These are phyloP conservation scores for Passalora sequoiae DNA, from an alignment of 2,329 filamentous ascomycete species.

Conservation along the genomic window DNA sequence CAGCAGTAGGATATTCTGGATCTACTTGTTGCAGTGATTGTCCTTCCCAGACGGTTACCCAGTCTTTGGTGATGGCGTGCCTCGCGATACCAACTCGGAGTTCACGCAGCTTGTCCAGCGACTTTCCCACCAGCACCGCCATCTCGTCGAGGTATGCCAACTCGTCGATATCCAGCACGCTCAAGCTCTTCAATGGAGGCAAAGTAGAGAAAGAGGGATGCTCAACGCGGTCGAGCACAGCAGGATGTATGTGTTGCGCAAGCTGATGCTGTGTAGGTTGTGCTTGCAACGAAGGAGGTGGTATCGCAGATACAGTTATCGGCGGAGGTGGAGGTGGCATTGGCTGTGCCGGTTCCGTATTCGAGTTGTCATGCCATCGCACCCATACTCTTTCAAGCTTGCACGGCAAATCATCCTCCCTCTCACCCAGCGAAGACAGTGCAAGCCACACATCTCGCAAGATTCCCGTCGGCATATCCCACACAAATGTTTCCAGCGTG, in stretches of 20 bases:
- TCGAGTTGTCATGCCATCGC: conserved; percentile 73
- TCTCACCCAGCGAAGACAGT: conserved; percentile 63
- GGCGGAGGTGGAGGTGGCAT: conserved; percentile 31
- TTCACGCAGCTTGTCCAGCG: conserved; percentile 61
- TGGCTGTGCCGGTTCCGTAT: conserved; percentile 40
- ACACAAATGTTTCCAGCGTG: conserved; percentile 74
- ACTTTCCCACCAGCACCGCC: conserved; percentile 68
- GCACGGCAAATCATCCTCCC: conserved; percentile 55
- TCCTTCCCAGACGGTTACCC: conserved; percentile 60
- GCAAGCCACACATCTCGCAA: conserved; percentile 76
- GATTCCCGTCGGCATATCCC: conserved; percentile 86
- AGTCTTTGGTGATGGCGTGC: conserved; percentile 49
- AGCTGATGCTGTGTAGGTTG: conserved; percentile 16
- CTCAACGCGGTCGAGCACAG: conserved; percentile 55
- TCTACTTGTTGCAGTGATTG: conserved; percentile 60
- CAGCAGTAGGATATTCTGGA: conserved; percentile 51
- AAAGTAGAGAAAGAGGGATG: conserved; percentile 76
- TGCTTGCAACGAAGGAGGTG: conserved; percentile 9
- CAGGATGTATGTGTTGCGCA: conserved; percentile 20
- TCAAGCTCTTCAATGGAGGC: conserved; percentile 67
- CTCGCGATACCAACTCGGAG: conserved; percentile 67
- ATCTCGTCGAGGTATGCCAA: conserved; percentile 79
- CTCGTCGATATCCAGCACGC: conserved; percentile 76
- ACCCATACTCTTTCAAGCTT: conserved; percentile 72
- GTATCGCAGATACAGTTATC: conserved; percentile 23